These are phyloP conservation scores for Sclerotinia nivalis DNA, from an alignment of 2,329 filamentous ascomycete genomes.

Conservation along the genomic window DNA sequence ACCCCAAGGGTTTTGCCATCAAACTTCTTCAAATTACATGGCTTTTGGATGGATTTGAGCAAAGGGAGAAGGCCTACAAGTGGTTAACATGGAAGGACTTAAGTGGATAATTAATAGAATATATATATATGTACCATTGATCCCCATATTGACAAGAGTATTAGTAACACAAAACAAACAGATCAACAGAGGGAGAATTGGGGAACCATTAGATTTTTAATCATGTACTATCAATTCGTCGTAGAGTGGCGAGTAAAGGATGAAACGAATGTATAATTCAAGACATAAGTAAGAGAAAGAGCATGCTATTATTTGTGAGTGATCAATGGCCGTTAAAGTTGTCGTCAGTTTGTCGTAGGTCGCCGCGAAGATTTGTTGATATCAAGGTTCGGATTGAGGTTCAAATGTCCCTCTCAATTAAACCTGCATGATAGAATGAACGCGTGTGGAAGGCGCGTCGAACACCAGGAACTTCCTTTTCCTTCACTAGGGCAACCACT, in stretches of 20 bases:
- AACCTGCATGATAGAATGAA: conserved; percentile 20
- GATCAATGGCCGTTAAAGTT: background rate
- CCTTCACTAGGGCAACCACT: conserved; percentile 24
- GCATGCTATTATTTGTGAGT: background rate
- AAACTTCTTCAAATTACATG: conserved; percentile 83
- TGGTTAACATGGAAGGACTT: conserved; percentile 29
- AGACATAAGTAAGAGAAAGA: background rate
- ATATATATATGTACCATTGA: conserved; percentile 25
- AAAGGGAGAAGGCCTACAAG: conserved; percentile 76
- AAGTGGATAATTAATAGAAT: conserved; percentile 4
- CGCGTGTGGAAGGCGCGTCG: conserved; percentile 24
- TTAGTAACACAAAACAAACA: conserved; percentile 29
- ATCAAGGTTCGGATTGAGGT: background rate
- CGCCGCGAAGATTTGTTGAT: conserved; percentile 12
- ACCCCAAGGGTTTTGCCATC: conserved; percentile 87
- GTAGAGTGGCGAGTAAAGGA: conserved; percentile 4
- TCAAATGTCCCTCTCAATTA: background rate
- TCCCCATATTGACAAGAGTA: conserved; percentile 32
- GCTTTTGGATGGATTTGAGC: conserved; percentile 94
- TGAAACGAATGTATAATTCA: conserved; percentile 18
- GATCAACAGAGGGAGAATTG: conserved; percentile 31
- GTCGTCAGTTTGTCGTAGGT: background rate
- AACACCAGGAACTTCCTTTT: conserved; percentile 15
- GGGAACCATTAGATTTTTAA: conserved; percentile 10
- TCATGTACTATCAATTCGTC: background rate